Conservation (phyloP, 495 filamentous ascomycete genomes). For the Mytilinidion resinicola region DNA sequence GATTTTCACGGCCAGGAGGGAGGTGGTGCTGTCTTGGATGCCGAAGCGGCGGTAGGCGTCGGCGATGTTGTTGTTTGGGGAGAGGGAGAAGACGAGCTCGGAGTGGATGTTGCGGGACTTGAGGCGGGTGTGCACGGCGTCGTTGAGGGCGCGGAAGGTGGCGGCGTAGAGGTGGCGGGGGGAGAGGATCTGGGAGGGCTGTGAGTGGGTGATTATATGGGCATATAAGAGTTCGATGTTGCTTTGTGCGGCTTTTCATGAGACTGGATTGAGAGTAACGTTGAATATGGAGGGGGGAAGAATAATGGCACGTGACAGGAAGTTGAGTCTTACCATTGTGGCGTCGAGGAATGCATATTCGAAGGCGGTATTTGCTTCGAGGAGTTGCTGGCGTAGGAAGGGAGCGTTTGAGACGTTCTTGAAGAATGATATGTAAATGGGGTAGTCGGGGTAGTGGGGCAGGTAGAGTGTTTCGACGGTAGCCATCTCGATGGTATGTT, state of each 20-base stretch:
- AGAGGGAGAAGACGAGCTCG: conserved; percentile 80
- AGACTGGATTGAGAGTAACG: too few species aligned
- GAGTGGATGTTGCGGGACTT: conserved; percentile 86
- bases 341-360: conserved; percentile 95
- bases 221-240: background rate
- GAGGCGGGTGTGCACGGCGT: conserved; percentile 52
- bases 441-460: conserved; percentile 61
- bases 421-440: conserved; percentile 68
- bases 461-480: conserved; percentile 49
- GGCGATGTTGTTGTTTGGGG: conserved; percentile 83
- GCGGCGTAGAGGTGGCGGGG: conserved; percentile 68
- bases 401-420: conserved; percentile 66
- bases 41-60: conserved; percentile 87
- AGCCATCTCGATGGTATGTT: conserved; percentile 9
- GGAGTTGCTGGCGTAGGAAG: conserved; percentile 71
- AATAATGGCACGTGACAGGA: background rate
- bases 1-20: conserved; percentile 74
- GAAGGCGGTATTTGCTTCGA: conserved; percentile 72
- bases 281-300: background rate
- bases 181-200: conserved; percentile 52
- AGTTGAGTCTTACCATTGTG: conserved; percentile 46
- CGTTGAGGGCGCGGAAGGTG: conserved; percentile 69
- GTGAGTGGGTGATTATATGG: background rate
- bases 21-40: conserved; percentile 59
- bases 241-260: too few species aligned